A percentile compares a stretch with the other conserved stretches of the same genome.
Evolutionary conservation across 2,329 filamentous ascomycete species (phyloP).

Genomic region (Emmonsia crescens): DNA sequence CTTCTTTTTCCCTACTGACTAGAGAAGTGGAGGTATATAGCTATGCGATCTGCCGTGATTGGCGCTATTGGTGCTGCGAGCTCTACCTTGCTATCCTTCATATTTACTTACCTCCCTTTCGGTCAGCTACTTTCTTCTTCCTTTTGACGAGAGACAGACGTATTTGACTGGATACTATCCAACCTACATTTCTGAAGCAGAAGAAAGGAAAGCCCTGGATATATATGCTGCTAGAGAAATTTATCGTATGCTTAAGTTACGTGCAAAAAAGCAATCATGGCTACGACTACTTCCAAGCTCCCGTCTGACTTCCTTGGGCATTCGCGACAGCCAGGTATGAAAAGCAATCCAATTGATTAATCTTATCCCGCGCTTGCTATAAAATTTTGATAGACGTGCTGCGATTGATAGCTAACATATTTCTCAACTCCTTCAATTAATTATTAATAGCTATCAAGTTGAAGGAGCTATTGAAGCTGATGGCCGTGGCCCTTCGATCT

Average conservation of each 20-base stretch:
- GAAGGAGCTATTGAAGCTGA: conserved; percentile 66
- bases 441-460: conserved; percentile 62
- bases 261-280: conserved; percentile 1
- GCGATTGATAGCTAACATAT: background rate
- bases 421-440: background rate
- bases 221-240: background rate
- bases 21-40: background rate
- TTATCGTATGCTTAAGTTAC: background rate
- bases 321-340: conserved; percentile 66
- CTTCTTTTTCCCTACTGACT: no score
- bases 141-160: background rate
- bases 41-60: background rate
- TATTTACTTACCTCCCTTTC: background rate
- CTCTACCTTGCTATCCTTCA: background rate
- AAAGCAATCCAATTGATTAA: background rate
- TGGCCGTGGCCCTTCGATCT: conserved; percentile 71
- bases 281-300: conserved; percentile 30
- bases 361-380: background rate
- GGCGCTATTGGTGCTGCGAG: background rate
- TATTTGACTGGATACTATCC: background rate
- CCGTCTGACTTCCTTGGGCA: conserved; percentile 66
- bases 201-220: background rate
- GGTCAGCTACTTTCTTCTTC: background rate
- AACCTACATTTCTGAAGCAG: background rate
- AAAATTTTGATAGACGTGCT: background rate